Evolutionary conservation across 345 rosid genomes (phyloP).

Genomic region (Eucalyptus marginata): DNA sequence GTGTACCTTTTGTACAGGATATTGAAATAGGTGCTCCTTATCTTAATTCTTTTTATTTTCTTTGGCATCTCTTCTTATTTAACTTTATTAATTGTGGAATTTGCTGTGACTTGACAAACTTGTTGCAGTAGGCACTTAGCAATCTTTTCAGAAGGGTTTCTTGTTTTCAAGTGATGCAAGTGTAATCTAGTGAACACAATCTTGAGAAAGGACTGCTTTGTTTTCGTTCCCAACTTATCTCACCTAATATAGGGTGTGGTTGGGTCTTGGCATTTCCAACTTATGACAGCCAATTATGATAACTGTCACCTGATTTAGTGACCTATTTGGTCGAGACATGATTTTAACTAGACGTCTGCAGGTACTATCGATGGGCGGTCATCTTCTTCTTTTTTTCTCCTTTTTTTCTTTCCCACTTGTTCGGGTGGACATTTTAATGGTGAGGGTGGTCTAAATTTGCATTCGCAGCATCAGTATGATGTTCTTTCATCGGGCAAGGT

Average conservation of each 20-base stretch:
- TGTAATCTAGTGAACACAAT: slow-evolving; percentile 31
- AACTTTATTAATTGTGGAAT: slow-evolving; percentile 11
- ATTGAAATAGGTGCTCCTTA: slow-evolving; percentile 13
- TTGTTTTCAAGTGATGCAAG: slow-evolving; percentile 31
- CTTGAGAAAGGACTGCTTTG: slow-evolving; percentile 6
- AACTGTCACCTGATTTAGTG: neutral
- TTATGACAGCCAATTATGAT: neutral
- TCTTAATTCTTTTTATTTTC: neutral
- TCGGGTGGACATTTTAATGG: neutral
- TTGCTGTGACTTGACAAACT: slow-evolving; percentile 20
- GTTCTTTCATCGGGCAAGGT: neutral
- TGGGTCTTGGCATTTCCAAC: neutral
- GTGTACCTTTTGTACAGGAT: slow-evolving; percentile 26
- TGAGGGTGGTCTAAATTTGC: neutral
- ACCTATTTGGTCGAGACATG: neutral
- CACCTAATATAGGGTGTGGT: neutral
- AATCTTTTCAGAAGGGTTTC: neutral
- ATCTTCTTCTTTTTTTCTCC: neutral
- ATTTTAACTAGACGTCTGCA: neutral
- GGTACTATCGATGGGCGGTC: neutral
- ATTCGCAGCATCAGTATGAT: neutral
- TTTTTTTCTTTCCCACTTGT: neutral
- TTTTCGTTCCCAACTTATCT: neutral
- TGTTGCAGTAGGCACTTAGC: slow-evolving; percentile 17
- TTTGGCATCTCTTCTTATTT: neutral